A percentile compares a stretch with the other conserved stretches of the same genome.
These are phyloP conservation scores for Podospora appendiculata DNA, from an alignment of 495 filamentous ascomycete genomes.

Conservation along the genomic window DNA sequence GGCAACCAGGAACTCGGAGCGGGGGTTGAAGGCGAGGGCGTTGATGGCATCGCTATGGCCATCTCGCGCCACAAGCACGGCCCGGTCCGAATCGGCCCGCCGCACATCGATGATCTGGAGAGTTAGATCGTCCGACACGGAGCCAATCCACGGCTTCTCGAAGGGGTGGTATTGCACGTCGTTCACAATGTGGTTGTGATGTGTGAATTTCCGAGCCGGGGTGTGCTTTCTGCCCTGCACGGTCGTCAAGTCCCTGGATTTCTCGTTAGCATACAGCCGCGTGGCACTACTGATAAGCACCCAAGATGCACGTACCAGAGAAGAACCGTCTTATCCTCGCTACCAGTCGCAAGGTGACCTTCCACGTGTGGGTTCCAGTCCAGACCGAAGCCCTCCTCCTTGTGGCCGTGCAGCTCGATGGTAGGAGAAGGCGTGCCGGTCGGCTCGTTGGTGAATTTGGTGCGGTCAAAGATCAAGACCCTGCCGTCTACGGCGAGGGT, in stretches of 20 bases:
- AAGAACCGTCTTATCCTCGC: slow-evolving; percentile 81
- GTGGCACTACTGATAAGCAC: background rate
- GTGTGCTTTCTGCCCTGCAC: slow-evolving; percentile 61
- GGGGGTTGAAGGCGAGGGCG: slow-evolving; percentile 85
- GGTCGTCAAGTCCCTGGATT: slow-evolving; percentile 66
- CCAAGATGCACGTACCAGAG: slow-evolving; percentile 59
- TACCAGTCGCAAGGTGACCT: slow-evolving; percentile 81
- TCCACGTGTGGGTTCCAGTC: slow-evolving; percentile 82
- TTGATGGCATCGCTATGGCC: slow-evolving; percentile 90
- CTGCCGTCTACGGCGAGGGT: slow-evolving; percentile 83
- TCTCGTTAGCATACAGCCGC: slow-evolving; percentile 4
- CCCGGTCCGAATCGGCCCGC: slow-evolving; percentile 48
- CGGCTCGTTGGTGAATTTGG: slow-evolving; percentile 78
- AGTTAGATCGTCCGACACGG: slow-evolving; percentile 90
- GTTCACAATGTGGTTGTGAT: slow-evolving; percentile 87
- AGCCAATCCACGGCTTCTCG: slow-evolving; percentile 74
- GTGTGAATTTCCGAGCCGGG: slow-evolving; percentile 67
- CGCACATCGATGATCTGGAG: slow-evolving; percentile 87
- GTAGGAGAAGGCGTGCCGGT: slow-evolving; percentile 68
- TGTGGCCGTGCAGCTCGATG: slow-evolving; percentile 79
- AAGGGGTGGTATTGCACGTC: slow-evolving; percentile 92
- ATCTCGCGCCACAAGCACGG: slow-evolving; percentile 56
- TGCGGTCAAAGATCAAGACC: slow-evolving; percentile 89
- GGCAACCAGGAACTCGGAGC: slow-evolving; percentile 75
- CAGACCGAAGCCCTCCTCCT: slow-evolving; percentile 86